Base-by-base conservation (phyloP, 192 early-diverging fungal species). In the Coemansia sp. region DNA sequence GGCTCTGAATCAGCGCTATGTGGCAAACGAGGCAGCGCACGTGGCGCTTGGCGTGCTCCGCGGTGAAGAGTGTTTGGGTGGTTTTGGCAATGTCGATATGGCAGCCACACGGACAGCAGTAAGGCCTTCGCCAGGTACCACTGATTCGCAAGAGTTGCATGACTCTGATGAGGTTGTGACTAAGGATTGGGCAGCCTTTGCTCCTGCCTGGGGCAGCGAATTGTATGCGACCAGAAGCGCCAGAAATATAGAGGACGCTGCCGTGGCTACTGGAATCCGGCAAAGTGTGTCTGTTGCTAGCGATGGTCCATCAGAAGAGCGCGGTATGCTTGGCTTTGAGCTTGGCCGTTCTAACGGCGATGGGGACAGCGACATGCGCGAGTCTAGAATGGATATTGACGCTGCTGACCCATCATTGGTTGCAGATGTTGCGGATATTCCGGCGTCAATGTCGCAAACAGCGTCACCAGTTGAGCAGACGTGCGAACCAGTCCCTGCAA, bases 71-170 rank as follows among this genome's bases (percentile, higher is more conserved):
- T 81, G 78, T 41, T 19, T 54, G 25, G 21, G 58, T 5, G 78
- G 78, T 3, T 81, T 81, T 27, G 78, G 78, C 22, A 74, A 81
- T 34, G 71, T 74, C 1, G 71, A 65, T 9, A 56, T 56, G n/a
- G 32, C 59, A 50, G 16, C 53, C 25, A 10, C 14, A 50, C 7
- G 4, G n/a, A 34, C 57, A 49, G 12, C 32, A 30, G 5, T 49
- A 28, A 22, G 51, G 32, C 49, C 27, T 22, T 23, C 55, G 54
- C 26, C 52, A 32, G 54, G 31, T 27, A 21, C 26, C 26, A 55
- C 52, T 41, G 49, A 54, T 51, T 16, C 27, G 48, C 34, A 57
- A 2, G 52, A 25, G 22, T 34, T 63, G 5, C 54, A 64, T 10
- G 68, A 58, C 4, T 55, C 56, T 16, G 61, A 70, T 22, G 68